Evolutionary conservation across 2,329 filamentous ascomycete species (phyloP).

Genomic region (Zasmidium citrigriseum): DNA sequence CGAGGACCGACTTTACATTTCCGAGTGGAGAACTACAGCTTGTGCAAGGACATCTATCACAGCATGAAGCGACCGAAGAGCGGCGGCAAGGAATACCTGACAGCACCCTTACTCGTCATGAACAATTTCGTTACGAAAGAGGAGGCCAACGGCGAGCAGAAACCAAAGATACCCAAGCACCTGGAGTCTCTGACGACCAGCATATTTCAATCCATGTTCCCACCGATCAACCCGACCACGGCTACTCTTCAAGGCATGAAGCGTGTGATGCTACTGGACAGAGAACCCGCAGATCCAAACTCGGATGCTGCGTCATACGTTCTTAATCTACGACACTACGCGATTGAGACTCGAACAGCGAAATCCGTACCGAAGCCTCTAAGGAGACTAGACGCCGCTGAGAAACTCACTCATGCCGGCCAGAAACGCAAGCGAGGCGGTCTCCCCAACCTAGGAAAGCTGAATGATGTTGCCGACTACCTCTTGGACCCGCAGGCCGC

Average conservation of each 20-base stretch:
- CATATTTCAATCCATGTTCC: constrained; percentile 94
- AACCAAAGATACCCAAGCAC: constrained; percentile 73
- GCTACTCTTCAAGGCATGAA: constrained; percentile 91
- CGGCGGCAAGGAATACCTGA: constrained; percentile 78
- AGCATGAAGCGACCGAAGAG: constrained; percentile 80
- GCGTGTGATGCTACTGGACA: constrained; percentile 85
- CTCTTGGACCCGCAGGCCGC: constrained; percentile 77
- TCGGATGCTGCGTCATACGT: constrained; percentile 58
- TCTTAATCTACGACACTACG: constrained; percentile 88
- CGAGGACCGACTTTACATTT: constrained; percentile 93
- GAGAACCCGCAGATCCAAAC: constrained; percentile 56
- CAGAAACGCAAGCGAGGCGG: constrained; percentile 43
- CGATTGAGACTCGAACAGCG: constrained; percentile 85
- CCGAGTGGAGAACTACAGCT: constrained; percentile 88
- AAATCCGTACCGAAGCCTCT: constrained; percentile 78
- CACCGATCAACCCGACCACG: constrained; percentile 87
- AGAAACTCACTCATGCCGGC: constrained; percentile 67
- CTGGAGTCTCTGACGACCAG: constrained; percentile 91
- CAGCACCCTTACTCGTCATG: constrained; percentile 92
- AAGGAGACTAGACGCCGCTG: constrained; percentile 79
- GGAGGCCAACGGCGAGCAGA: constrained; percentile 38
- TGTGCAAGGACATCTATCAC: constrained; percentile 86
- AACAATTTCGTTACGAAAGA: constrained; percentile 79
- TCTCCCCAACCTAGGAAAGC: constrained; percentile 84
- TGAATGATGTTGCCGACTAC: constrained; percentile 93